Percentiles rank a stretch among this genome's conserved stretches.
These are phyloP conservation scores for Alliaria petiolata DNA, from an alignment of 345 rosid species.

Conservation along the genomic window DNA sequence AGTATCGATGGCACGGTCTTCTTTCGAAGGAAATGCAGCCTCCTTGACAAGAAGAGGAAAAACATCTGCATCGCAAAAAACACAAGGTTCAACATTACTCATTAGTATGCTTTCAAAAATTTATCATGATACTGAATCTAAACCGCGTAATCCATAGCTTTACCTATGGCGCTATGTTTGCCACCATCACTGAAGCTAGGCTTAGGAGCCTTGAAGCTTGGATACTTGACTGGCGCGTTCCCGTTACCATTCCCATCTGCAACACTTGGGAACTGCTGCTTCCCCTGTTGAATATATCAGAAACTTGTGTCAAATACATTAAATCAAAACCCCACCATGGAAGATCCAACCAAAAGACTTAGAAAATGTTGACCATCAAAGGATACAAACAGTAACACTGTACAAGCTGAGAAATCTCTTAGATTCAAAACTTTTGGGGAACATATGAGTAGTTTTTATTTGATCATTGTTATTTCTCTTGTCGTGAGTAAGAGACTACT, in stretches of 20 bases:
- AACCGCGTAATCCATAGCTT: not conserved
- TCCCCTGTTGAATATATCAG: constrained; percentile 11
- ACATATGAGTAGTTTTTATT: not conserved
- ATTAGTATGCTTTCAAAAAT: not conserved
- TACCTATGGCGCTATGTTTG: constrained; percentile 20
- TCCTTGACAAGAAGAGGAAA: constrained; percentile 56
- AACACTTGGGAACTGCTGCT: constrained; percentile 18
- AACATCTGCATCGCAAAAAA: constrained; percentile 43
- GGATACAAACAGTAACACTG: constrained; percentile 37
- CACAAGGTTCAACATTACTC: not conserved
- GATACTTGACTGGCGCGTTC: constrained; percentile 10
- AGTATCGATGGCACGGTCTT: constrained; percentile 40
- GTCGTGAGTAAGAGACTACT: not conserved
- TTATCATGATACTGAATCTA: not conserved
- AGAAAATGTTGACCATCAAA: constrained; percentile 28
- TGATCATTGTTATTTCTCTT: too few species aligned
- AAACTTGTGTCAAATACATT: not conserved
- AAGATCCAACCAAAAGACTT: not conserved
- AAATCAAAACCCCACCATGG: not conserved
- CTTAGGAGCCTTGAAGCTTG: constrained; percentile 22
- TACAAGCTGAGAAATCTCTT: constrained; percentile 22
- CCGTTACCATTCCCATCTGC: constrained; percentile 4
- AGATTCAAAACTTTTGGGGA: not conserved
- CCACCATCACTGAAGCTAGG: not conserved
- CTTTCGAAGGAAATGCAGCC: constrained; percentile 38